Percentiles rank a stretch among this genome's conserved stretches.
These are phyloP conservation scores for Elsinoe batatas DNA, from an alignment of 2,329 filamentous ascomycete genomes.

Conservation along the genomic window DNA sequence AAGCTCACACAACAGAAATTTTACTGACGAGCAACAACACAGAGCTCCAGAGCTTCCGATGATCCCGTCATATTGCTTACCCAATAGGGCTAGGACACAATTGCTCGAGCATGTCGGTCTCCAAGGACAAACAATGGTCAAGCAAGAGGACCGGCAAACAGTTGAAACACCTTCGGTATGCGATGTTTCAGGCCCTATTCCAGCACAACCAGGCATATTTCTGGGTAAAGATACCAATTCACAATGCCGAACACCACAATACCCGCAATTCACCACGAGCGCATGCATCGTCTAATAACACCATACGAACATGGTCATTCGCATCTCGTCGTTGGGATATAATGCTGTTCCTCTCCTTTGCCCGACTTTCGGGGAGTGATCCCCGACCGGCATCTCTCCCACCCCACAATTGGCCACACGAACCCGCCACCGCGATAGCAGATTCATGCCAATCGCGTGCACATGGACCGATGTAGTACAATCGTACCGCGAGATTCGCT, in stretches of 20 bases:
- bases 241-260: no score
- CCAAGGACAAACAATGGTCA: neutral
- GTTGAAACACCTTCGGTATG: neutral
- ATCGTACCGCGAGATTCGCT: neutral
- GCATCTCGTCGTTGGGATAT: no score
- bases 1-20: neutral
- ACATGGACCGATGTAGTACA: neutral
- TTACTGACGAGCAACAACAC: neutral
- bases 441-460: neutral
- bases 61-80: neutral
- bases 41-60: neutral
- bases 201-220: neutral
- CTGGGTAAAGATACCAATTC: no score
- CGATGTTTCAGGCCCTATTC: neutral
- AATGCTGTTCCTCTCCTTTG: neutral
- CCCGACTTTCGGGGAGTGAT: constrained; percentile 8
- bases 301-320: no score
- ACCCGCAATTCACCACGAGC: no score
- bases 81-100: neutral
- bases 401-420: constrained; percentile 3
- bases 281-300: no score
- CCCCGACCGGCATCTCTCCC: neutral
- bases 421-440: neutral
- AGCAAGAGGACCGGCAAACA: neutral
- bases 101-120: neutral